Conservation (phyloP, 257 asterid genomes). For the Solanum raphanifolium region DNA sequence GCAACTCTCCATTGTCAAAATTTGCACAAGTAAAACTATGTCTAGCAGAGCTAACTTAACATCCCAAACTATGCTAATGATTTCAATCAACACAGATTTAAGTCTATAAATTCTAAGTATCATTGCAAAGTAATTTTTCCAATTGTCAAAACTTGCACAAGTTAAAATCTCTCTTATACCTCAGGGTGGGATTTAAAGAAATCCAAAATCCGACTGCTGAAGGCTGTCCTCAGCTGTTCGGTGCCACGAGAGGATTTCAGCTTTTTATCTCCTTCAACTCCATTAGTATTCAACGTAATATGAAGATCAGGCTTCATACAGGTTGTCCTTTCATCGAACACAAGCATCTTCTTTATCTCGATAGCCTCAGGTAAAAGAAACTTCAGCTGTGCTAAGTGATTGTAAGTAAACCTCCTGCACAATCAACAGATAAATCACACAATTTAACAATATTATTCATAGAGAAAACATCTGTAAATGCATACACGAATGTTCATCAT, state of each 20-base stretch:
- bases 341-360: not conserved
- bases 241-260: slow-evolving; percentile 29
- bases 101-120: not conserved
- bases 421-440: not conserved
- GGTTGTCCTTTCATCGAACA: not conserved
- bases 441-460: not conserved
- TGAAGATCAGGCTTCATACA: slow-evolving; percentile 1
- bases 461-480: not conserved
- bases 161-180: slow-evolving; percentile 20
- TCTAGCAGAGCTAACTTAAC: not conserved
- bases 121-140: not conserved
- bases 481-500: not conserved
- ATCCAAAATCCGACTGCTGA: slow-evolving; percentile 45
- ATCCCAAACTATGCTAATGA: not conserved
- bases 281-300: not conserved
- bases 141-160: not conserved
- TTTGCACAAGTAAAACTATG: not conserved
- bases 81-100: not conserved
- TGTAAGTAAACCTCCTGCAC: not conserved
- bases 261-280: slow-evolving; percentile 6
- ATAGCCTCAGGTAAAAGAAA: not conserved
- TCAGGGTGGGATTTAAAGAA: slow-evolving; percentile 58
- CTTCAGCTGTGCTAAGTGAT: not conserved
- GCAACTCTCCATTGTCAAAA: not conserved
- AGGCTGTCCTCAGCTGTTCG: slow-evolving; percentile 47